phyloP scores from a whole-genome alignment of 495 filamentous ascomycete genomes.

The Hypomontagnella monticulosa region DNA sequence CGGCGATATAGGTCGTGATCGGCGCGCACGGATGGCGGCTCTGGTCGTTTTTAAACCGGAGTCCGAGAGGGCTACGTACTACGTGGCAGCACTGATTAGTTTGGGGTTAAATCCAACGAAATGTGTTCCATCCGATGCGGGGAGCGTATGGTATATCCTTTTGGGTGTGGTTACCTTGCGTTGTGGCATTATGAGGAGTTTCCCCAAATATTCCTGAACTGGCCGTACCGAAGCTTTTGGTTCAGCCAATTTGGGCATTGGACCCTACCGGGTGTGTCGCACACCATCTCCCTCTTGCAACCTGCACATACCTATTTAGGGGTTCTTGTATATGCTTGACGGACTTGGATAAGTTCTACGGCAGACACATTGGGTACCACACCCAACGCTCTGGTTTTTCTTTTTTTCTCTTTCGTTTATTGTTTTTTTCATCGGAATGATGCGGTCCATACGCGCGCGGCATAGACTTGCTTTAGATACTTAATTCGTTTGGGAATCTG shows the following conservation, averaged over 20 bases:
- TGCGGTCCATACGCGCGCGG: constrained; percentile 15
- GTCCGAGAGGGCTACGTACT: constrained; percentile 3
- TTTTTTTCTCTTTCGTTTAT: constrained; percentile 19
- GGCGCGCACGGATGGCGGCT: constrained; percentile 18
- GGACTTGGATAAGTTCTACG: constrained; percentile 13
- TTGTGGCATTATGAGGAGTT: constrained; percentile 20
- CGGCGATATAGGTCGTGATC: constrained; percentile 16
- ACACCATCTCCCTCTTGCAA: constrained; percentile 15
- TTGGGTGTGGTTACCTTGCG: constrained; percentile 34
- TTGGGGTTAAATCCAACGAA: constrained; percentile 16
- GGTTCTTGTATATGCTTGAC: constrained; percentile 11
- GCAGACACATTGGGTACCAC: constrained; percentile 5
- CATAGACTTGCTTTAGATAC: constrained; percentile 28
- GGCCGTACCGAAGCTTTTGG: not conserved
- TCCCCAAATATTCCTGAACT: constrained; percentile 13
- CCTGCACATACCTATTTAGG: constrained; percentile 8
- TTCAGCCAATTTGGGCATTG: not conserved
- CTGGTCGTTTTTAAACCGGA: constrained; percentile 32
- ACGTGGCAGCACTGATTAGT: constrained; percentile 26
- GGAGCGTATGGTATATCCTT: constrained; percentile 8
- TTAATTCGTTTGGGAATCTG: constrained; percentile 25
- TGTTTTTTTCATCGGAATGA: constrained; percentile 21
- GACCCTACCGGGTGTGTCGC: constrained; percentile 4
- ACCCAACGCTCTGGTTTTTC: constrained; percentile 1
- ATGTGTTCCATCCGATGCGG: constrained; percentile 27